A percentile compares a stretch with the other conserved stretches of the same genome.
Conservation (phyloP, 2,329 filamentous ascomycete species). For the Periconia sp. region DNA sequence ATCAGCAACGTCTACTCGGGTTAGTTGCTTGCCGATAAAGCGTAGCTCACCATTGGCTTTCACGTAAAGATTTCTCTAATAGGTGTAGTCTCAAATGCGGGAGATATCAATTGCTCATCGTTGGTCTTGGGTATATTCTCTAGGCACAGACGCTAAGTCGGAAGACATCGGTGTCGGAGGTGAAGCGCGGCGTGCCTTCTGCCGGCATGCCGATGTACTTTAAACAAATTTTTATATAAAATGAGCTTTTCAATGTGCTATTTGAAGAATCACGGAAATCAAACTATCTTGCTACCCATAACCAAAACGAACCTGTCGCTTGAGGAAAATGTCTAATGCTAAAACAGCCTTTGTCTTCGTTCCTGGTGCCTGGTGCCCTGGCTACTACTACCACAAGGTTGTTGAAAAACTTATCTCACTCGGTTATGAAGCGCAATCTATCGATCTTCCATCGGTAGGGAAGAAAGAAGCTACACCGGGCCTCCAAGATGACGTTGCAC, state of each 20-base stretch:
- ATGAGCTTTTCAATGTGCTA: too few relatives aligned
- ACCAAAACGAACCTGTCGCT: too few relatives aligned
- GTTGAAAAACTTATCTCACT: slow-evolving; percentile 3
- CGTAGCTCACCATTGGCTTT: background rate
- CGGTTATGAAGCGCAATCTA: slow-evolving; percentile 12
- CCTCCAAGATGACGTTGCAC: slow-evolving; percentile 24
- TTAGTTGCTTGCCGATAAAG: too few relatives aligned
- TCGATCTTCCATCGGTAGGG: slow-evolving; percentile 13
- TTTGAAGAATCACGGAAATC: too few relatives aligned
- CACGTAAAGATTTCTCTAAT: too few relatives aligned
- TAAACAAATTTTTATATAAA: too few relatives aligned
- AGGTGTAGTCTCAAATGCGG: too few relatives aligned
- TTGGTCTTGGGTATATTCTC: too few relatives aligned
- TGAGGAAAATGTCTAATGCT: slow-evolving; percentile 1
- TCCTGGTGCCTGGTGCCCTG: slow-evolving; percentile 16
- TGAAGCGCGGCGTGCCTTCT: background rate
- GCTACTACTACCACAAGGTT: slow-evolving; percentile 13
- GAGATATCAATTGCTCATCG: too few relatives aligned
- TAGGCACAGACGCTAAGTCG: background rate
- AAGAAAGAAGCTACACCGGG: background rate
- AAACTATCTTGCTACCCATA: too few relatives aligned
- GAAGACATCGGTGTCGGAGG: background rate
- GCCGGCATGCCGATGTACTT: background rate
- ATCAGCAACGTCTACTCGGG: too few relatives aligned
- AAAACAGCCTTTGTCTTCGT: slow-evolving; percentile 19